Base-by-base conservation (phyloP, 352 stramenopile species). In the Phytophthora pinifolia region DNA sequence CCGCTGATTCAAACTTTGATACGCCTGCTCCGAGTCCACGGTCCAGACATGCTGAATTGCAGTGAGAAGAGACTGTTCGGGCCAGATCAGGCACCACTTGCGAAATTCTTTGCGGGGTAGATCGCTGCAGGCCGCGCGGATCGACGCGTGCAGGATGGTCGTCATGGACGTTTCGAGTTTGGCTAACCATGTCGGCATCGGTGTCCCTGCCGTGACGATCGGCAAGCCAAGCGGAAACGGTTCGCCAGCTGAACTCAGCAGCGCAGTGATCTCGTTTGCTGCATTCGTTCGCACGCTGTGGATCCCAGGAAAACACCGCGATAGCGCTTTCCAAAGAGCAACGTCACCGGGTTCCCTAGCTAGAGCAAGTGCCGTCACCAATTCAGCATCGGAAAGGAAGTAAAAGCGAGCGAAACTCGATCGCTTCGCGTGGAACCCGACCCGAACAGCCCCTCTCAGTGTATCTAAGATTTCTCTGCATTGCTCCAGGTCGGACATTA, bases 31-130 rank as follows among this genome's bases (percentile, higher is more conserved):
- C 17, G 75, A 75, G 54, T 88, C 67, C 1, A 83, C 36, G 1
- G 76, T 85, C 81, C 81, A 93, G 13, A 59, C 55, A 25, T 82
- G 59, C 20, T 73, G 63, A 30, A 90, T 70, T 15, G 77, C 74
- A 12, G 65, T 60, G n/a, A 82, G 14, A 4, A 93, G 18, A 0
- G 86, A 75, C 62, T 93, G 83, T 25, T 93, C 83, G 0, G 83
- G 79, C 83, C 83, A 93, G 5, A 89, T 58, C 5, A 89, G 38
- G 33, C 75, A 89, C 83, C 83, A 93, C 31, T 93, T 93, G 0
- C 80, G 79, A 54, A 93, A 93, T 27, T 90, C 83, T 52, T 93
- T 92, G 4, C 79, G 72, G 15, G 65, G 51, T n/a, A 78, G 58
- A 54, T 93, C 83, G 9, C 63, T 83, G 10, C 82, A 67, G 13